phyloP scores from a whole-genome alignment of 176 grass and related monocot genomes.

The Oropetium thomaeum region DNA sequence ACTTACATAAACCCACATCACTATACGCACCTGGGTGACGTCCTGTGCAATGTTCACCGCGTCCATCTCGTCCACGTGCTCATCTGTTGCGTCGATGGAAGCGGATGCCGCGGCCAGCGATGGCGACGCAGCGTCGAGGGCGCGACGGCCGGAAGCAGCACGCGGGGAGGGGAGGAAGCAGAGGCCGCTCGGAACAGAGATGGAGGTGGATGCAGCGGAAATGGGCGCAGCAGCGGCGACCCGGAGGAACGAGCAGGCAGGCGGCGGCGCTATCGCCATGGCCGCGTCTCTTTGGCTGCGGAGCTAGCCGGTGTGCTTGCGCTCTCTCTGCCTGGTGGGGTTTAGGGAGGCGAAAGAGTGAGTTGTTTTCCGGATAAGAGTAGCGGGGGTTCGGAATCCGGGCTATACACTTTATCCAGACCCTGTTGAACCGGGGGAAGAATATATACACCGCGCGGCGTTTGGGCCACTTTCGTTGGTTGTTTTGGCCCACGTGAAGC shows the following conservation, averaged over 20 bases:
- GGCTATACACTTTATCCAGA: not conserved
- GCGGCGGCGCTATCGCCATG: constrained; percentile 63
- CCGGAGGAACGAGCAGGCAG: constrained; percentile 43
- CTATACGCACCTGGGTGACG: constrained; percentile 63
- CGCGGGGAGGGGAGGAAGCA: constrained; percentile 13
- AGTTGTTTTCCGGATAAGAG: constrained; percentile 44
- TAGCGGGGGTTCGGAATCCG: constrained; percentile 14
- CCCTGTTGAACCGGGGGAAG: no score
- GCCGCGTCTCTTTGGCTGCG: constrained; percentile 22
- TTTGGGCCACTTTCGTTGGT: no score
- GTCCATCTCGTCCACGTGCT: constrained; percentile 54
- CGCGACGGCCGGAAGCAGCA: not conserved
- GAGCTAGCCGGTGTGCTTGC: not conserved
- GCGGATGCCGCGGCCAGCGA: constrained; percentile 31
- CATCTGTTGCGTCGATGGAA: constrained; percentile 35
- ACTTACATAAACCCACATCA: not conserved
- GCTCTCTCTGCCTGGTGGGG: constrained; percentile 7
- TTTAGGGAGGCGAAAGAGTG: constrained; percentile 10
- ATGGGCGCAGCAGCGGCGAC: constrained; percentile 1
- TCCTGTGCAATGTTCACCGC: constrained; percentile 91
- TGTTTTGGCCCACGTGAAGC: no score
- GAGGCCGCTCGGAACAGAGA: not conserved
- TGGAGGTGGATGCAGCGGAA: not conserved
- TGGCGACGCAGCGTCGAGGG: constrained; percentile 20
- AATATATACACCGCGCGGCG: no score